Conservation (phyloP, 768 basidiomycete species). For the Coprinellus micaceus region DNA sequence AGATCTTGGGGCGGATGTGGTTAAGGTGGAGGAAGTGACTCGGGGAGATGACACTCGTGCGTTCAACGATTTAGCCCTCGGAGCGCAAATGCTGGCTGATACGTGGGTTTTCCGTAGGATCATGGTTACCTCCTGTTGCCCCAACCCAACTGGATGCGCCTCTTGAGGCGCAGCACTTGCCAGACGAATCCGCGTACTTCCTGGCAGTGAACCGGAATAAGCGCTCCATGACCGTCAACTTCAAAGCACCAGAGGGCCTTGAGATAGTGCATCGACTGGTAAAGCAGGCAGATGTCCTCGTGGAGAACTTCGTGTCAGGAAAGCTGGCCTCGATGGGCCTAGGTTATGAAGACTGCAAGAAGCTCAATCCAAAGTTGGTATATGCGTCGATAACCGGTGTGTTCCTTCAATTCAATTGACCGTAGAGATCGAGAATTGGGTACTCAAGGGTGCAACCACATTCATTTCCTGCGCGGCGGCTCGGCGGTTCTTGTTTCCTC, state of each 20-base stretch:
- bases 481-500: neutral
- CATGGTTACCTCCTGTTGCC: constrained; percentile 64
- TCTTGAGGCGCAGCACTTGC: constrained; percentile 56
- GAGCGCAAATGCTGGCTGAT: neutral
- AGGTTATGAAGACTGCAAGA: constrained; percentile 76
- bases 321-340: constrained; percentile 84
- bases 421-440: no score
- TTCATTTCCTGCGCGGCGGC: no score
- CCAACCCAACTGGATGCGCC: constrained; percentile 47
- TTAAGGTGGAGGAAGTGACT: constrained; percentile 82
- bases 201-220: constrained; percentile 87
- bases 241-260: constrained; percentile 75
- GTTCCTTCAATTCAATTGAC: constrained; percentile 12
- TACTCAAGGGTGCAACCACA: no score
- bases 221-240: constrained; percentile 83
- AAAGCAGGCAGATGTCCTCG: constrained; percentile 73
- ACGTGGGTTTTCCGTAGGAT: constrained; percentile 36
- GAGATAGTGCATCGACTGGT: constrained; percentile 72
- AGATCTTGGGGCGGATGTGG: constrained; percentile 88
- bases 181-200: constrained; percentile 92
- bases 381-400: constrained; percentile 88
- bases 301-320: constrained; percentile 85
- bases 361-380: constrained; percentile 75
- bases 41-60: constrained; percentile 88
- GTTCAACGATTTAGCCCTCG: constrained; percentile 17